A percentile compares a stretch with the other conserved stretches of the same genome.
phyloP scores from a whole-genome alignment of 495 filamentous ascomycete genomes.

The Friedmanniomyces simplex region DNA sequence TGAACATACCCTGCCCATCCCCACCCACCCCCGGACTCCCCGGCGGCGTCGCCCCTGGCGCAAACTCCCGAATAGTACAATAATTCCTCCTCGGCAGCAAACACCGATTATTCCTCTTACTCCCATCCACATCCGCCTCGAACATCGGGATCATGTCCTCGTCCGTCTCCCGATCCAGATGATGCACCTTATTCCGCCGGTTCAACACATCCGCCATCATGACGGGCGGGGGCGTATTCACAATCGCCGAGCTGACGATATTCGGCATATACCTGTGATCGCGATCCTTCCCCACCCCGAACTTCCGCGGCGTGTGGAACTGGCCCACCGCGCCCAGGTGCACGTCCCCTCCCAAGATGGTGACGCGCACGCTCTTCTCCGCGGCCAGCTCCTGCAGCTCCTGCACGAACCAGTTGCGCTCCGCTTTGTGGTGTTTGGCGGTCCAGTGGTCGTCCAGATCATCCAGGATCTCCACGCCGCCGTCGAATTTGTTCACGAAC shows the following conservation, averaged over 20 bases:
- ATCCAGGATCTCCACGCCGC: slow-evolving; percentile 86
- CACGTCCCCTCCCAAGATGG: slow-evolving; percentile 83
- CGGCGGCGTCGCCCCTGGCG: slow-evolving; percentile 66
- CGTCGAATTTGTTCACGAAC: slow-evolving; percentile 81
- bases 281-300: slow-evolving; percentile 58
- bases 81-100: slow-evolving; percentile 88
- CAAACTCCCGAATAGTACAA: slow-evolving; percentile 76
- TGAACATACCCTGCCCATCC: background rate
- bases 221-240: slow-evolving; percentile 82
- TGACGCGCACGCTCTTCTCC: slow-evolving; percentile 83
- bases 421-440: slow-evolving; percentile 80
- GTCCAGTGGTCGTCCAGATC: slow-evolving; percentile 96
- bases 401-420: slow-evolving; percentile 76
- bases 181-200: slow-evolving; percentile 86
- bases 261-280: slow-evolving; percentile 93
- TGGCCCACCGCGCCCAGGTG: slow-evolving; percentile 87
- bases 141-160: slow-evolving; percentile 96
- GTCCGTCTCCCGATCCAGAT: slow-evolving; percentile 73
- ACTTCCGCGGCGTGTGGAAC: slow-evolving; percentile 81
- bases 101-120: slow-evolving; percentile 78
- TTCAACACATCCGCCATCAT: slow-evolving; percentile 85
- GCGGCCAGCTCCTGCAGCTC: slow-evolving; percentile 84
- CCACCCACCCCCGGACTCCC: background rate
- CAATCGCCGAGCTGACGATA: slow-evolving; percentile 82
- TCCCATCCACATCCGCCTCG: slow-evolving; percentile 74